Evolutionary conservation across 495 filamentous ascomycete species (phyloP), one percentile per base, ranked within the genome.

Genomic region (Aspergillus conjunctus): DNA sequence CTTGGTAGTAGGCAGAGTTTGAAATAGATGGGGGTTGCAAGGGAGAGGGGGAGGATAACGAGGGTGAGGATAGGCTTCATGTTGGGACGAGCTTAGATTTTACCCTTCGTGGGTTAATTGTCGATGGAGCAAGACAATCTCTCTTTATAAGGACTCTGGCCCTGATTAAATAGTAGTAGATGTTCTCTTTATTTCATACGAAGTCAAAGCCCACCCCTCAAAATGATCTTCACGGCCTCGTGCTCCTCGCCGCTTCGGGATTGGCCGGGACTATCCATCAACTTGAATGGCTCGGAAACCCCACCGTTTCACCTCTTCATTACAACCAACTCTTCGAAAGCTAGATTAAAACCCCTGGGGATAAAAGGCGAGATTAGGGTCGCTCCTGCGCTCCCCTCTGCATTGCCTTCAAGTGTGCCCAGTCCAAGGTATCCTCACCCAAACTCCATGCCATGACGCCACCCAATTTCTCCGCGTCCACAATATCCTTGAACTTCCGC

Each of bases 381-480:
- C 66, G 20, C 37, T 66, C 65, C 56, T 73, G 55, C 26, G 82
- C 56, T 18, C 79, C 81, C 49, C 70, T 62, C 60, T 81, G 84
- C 66, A 89, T 80, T 5, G 84, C 83, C 44, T 77, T 71, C 3
- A 91, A 66, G 70, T 90, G 88, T 53, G 73, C 71, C 57, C 77
- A 89, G 22, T 79, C 65, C 33, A 81, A 72, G 2, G 81, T 85
- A 73, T 91, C 88, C 72, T 91, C 88, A 5, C 88, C 89, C 60
- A 92, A 68, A 22, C 81, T 88, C 89, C 87, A 90, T 0, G 87
- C 85, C 77, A 90, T 88, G 30, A 89, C 83, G 18, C 88, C 88
- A 5, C 88, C 89, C 2, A 92, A 64, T 21, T 76, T 73, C 67
- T 81, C 84, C 54, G 74, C 75, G 15, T 79, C 71, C 26, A 91